Evolutionary conservation across 306 rosid species (phyloP).

Genomic region (Mimosa pudica): DNA sequence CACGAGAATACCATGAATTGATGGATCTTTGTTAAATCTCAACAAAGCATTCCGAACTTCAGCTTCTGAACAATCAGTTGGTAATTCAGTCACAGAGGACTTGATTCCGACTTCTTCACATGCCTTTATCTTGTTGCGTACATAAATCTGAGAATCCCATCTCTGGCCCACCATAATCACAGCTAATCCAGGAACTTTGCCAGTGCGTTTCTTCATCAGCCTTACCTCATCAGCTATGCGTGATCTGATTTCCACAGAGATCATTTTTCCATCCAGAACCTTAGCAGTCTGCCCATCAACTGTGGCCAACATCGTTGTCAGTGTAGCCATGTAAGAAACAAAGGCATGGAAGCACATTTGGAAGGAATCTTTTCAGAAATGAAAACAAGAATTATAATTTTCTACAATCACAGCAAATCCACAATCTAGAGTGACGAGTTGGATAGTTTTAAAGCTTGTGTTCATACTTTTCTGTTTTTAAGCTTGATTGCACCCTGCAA

Average conservation of each 20-base stretch:
- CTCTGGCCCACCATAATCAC: constrained; percentile 84
- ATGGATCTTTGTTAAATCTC: constrained; percentile 67
- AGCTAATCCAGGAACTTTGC: constrained; percentile 87
- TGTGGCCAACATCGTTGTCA: constrained; percentile 40
- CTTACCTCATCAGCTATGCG: constrained; percentile 71
- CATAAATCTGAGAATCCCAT: constrained; percentile 82
- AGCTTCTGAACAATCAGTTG: constrained; percentile 62
- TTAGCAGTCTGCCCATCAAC: constrained; percentile 51
- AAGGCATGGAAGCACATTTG: constrained; percentile 20
- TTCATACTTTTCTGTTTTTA: background rate
- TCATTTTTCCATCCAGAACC: constrained; percentile 71
- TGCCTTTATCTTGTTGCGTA: constrained; percentile 79
- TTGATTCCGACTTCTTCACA: constrained; percentile 86
- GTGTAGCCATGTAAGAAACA: constrained; percentile 14
- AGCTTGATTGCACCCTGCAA: background rate
- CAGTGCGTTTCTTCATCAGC: constrained; percentile 68
- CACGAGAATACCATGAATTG: constrained; percentile 91
- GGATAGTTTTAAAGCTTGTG: background rate
- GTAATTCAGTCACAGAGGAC: constrained; percentile 58
- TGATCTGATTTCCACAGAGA: constrained; percentile 65
- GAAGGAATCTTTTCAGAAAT: constrained; percentile 8
- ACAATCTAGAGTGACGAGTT: background rate
- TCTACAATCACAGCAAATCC: background rate
- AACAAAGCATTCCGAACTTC: constrained; percentile 61
- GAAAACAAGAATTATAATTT: constrained; percentile 23